Conservation (phyloP, 148 eudicot genomes). For the Mesembryanthemum crystallinum region DNA sequence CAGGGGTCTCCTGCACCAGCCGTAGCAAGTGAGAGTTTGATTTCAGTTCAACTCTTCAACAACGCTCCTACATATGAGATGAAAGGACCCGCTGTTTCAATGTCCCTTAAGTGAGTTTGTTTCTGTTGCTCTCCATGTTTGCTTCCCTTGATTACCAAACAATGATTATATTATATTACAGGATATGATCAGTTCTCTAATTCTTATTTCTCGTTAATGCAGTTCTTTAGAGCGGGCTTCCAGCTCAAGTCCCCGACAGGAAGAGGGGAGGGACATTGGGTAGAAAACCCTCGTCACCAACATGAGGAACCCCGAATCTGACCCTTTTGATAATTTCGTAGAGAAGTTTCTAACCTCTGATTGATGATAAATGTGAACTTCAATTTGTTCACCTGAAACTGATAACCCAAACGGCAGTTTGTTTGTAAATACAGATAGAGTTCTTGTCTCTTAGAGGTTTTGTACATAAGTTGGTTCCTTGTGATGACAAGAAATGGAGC, state of each 20-base stretch:
- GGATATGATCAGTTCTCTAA: background rate
- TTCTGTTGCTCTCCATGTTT: background rate
- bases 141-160: background rate
- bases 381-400: background rate
- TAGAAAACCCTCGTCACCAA: background rate
- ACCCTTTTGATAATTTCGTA: constrained; percentile 5
- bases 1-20: constrained; percentile 59
- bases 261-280: constrained; percentile 29
- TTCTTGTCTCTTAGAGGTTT: constrained; percentile 3
- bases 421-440: constrained; percentile 22
- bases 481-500: constrained; percentile 8
- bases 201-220: constrained; percentile 1
- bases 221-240: constrained; percentile 34
- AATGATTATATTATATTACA: background rate
- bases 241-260: constrained; percentile 22
- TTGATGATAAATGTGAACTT: background rate
- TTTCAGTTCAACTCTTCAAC: constrained; percentile 39
- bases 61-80: constrained; percentile 32
- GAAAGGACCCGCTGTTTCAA: constrained; percentile 28
- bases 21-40: constrained; percentile 36
- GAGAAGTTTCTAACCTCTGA: constrained; percentile 13
- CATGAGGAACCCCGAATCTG: constrained; percentile 6
- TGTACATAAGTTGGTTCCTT: constrained; percentile 15
- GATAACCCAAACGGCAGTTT: constrained; percentile 7
- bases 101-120: constrained; percentile 34